A percentile compares a stretch with the other conserved stretches of the same genome.
Evolutionary conservation across 1,284 basidiomycete genomes (phyloP).

Genomic region (Macrocystidia cucumis): DNA sequence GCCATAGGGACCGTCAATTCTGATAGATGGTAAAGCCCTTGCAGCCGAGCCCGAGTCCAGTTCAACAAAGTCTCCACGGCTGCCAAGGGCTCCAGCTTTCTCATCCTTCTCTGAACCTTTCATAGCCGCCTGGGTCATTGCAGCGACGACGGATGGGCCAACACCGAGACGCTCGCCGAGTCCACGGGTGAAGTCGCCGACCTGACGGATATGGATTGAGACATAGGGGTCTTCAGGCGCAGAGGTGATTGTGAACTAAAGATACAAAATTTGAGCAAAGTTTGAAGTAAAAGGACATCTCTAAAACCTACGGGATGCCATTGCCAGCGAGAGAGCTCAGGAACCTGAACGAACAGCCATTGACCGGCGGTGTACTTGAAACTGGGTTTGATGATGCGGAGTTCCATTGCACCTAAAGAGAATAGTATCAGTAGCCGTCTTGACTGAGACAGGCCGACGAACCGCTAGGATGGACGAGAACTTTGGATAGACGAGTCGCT

Average conservation of each 20-base stretch:
- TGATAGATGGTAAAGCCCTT: slow-evolving; percentile 57
- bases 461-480: slow-evolving; percentile 77
- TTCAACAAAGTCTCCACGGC: slow-evolving; percentile 75
- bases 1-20: slow-evolving; percentile 84
- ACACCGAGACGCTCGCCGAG: slow-evolving; percentile 81
- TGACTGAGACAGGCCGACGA: slow-evolving; percentile 16
- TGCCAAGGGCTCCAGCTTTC: slow-evolving; percentile 27
- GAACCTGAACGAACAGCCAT: slow-evolving; percentile 86
- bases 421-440: slow-evolving; percentile 7
- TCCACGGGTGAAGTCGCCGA: slow-evolving; percentile 79
- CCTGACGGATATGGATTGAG: slow-evolving; percentile 85
- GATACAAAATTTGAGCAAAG: slow-evolving; percentile 4
- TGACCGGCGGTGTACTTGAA: slow-evolving; percentile 87
- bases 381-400: slow-evolving; percentile 81
- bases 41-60: slow-evolving; percentile 43
- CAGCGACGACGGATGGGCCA: slow-evolving; percentile 64
- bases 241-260: slow-evolving; percentile 85
- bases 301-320: slow-evolving; percentile 89
- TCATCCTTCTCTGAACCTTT: slow-evolving; percentile 64
- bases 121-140: slow-evolving; percentile 69
- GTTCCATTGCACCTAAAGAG: slow-evolving; percentile 70
- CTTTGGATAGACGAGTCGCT: slow-evolving; percentile 71
- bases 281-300: slow-evolving; percentile 3
- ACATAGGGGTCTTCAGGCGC: slow-evolving; percentile 88
- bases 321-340: slow-evolving; percentile 75